phyloP scores from a whole-genome alignment of 305 asterid genomes.

The Solanum chacoense region DNA sequence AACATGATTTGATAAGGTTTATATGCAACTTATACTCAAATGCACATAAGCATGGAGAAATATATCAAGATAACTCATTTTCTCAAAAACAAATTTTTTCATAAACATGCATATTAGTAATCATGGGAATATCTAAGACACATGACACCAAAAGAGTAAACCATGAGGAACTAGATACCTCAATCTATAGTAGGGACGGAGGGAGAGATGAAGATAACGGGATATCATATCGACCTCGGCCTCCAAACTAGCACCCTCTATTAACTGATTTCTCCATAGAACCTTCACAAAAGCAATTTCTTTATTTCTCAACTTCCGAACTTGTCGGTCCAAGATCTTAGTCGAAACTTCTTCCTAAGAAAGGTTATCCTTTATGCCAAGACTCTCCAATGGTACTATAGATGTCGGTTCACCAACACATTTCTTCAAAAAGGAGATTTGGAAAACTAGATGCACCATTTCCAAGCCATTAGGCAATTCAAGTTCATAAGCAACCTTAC shows the following conservation, averaged over 20 bases:
- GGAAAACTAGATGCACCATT: background rate
- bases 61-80: background rate
- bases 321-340: background rate
- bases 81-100: background rate
- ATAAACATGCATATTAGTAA: background rate
- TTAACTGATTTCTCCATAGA: background rate
- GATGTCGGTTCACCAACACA: background rate
- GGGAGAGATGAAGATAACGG: background rate
- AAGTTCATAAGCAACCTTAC: background rate
- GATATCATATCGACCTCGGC: background rate
- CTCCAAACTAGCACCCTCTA: background rate
- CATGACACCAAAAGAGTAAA: background rate
- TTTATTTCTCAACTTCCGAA: background rate
- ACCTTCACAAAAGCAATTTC: background rate
- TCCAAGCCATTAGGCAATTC: background rate
- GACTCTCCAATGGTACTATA: background rate
- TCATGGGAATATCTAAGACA: background rate
- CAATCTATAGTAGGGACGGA: background rate
- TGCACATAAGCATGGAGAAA: no score
- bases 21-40: background rate
- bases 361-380: background rate
- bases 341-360: background rate
- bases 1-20: background rate
- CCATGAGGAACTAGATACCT: background rate
- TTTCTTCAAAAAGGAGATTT: background rate